Evolutionary conservation across 805 yeast species (phyloP).

Genomic region (Saturnispora mendoncae): DNA sequence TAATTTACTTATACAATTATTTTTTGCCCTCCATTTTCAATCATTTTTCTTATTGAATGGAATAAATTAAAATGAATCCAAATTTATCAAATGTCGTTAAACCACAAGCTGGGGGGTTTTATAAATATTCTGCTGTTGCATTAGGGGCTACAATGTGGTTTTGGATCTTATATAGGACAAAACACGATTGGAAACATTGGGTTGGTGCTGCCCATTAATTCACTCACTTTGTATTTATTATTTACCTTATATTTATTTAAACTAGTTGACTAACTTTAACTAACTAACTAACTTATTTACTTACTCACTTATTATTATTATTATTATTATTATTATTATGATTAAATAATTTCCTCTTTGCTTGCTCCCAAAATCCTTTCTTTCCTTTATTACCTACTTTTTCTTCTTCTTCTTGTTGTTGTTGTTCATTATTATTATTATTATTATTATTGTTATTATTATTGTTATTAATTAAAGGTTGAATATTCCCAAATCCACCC

Average conservation of each 20-base stretch:
- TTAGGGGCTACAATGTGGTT: slow-evolving; percentile 87
- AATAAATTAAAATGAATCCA: neutral
- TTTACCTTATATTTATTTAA: too few species aligned
- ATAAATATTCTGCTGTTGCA: slow-evolving; percentile 51
- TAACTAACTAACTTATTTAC: too few species aligned
- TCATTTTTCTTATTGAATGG: neutral
- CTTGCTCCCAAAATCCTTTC: slow-evolving; percentile 27
- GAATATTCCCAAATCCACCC: slow-evolving; percentile 49
- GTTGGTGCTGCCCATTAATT: slow-evolving; percentile 27
- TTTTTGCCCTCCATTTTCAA: neutral
- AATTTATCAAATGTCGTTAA: neutral
- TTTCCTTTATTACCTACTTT: slow-evolving; percentile 13
- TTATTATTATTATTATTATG: neutral
- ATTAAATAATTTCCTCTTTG: neutral
- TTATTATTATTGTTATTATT: neutral
- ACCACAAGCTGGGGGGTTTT: slow-evolving; percentile 54
- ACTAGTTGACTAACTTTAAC: too few species aligned
- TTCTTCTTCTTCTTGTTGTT: too few species aligned
- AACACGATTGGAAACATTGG: slow-evolving; percentile 62
- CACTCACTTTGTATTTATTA: neutral
- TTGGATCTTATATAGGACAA: slow-evolving; percentile 74
- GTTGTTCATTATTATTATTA: neutral
- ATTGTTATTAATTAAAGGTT: neutral
- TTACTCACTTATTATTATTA: too few species aligned
- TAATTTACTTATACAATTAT: neutral